Evolutionary conservation across 352 stramenopile species (phyloP), one percentile per base, ranked within the genome.

Genomic region (Phytopythium kandeliae): DNA sequence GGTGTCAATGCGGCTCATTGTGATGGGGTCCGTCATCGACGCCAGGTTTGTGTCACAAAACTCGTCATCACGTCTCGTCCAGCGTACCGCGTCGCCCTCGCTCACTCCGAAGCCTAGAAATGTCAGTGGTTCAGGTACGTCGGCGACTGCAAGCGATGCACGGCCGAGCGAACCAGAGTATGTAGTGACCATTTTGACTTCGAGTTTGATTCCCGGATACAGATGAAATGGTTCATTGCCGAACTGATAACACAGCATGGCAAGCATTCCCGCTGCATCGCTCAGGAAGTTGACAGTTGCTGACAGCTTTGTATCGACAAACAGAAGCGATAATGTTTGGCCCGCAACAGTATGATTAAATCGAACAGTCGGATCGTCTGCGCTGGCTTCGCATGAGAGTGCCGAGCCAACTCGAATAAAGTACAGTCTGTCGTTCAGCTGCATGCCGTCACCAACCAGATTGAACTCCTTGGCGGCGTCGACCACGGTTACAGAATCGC

Each of bases 191-290:
- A 82, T 86, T 24, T 86, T 81, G 15, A 89, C 49, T 1, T 72
- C 65, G 21, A 89, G 28, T 2, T 65, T 50, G 21, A 86, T 55
- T 9, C 52, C 45, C 5, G 54, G 37, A 48, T 89, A 89, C 16
- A 86, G 52, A 12, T 83, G 71, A 33, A 74, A 82, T 17, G 78
- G 73, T 51, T 89, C 78, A 13, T 54, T 69, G 9, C 53, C 65
- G 46, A 89, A 89, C 55, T 84, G 71, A 45, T 79, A 86, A 52
- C 78, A 89, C 4, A 26, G 48, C 21, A 75, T 50, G 2, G 71
- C 70, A 7, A 45, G 36, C 42, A 63, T 74, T 0, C 73, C 78
- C 13, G 78, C 78, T 22, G 54, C 59, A 0, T 38, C 33, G 10
- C 28, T 40, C 3, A 60, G 48, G 37, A 89, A 85, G 53, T 75